phyloP scores from a whole-genome alignment of 768 basidiomycete genomes.

The Rhizopogon vesiculosus region DNA sequence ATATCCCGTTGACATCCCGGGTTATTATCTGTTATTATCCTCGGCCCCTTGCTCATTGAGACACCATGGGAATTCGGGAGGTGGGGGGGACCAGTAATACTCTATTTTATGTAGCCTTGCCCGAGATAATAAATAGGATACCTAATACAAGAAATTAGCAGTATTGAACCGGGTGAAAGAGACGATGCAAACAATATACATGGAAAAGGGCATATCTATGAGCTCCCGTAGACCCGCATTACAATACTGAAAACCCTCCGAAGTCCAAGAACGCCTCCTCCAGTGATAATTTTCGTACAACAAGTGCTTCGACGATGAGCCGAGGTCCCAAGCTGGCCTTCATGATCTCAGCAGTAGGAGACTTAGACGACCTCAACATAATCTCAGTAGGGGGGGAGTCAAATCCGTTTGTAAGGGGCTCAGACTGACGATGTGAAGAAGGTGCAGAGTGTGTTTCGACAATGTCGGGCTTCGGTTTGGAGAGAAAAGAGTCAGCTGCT shows the following conservation, averaged over 20 bases:
- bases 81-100: too few relatives aligned
- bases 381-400: not conserved
- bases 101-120: too few relatives aligned
- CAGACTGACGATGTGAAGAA: not conserved
- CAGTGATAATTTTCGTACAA: conserved; percentile 70
- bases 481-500: not conserved
- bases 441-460: not conserved
- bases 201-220: not conserved
- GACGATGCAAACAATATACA: too few relatives aligned
- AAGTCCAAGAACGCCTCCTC: conserved; percentile 80
- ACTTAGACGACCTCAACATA: not conserved
- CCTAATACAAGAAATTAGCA: too few relatives aligned
- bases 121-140: too few relatives aligned
- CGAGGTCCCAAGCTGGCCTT: conserved; percentile 32
- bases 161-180: not conserved
- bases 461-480: not conserved
- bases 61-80: too few relatives aligned
- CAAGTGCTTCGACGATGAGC: conserved; percentile 78
- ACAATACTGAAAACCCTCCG: conserved; percentile 44
- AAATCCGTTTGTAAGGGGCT: not conserved
- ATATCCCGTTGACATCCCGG: too few relatives aligned
- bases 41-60: too few relatives aligned
- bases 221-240: not conserved
- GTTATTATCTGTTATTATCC: too few relatives aligned
- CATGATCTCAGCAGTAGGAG: conserved; percentile 5